Evolutionary conservation across 108 stramenopile genomes (phyloP), one percentile per base, ranked within the genome.

Genomic region (Pseudonitzschia delicatissima): DNA sequence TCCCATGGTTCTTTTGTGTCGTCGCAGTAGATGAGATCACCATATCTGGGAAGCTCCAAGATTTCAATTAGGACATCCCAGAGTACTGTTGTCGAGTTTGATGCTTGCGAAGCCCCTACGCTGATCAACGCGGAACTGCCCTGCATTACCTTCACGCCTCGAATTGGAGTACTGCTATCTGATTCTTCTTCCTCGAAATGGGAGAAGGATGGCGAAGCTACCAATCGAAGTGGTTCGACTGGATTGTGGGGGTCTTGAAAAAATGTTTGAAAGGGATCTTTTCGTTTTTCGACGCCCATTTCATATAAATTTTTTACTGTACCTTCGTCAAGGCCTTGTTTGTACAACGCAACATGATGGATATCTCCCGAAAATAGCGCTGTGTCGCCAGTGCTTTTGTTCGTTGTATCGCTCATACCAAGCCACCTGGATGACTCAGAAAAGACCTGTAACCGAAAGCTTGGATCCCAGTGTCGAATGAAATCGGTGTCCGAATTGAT

Each of bases 391-490:
- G 6, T 23, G 7, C 2, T 23, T 21, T 18, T 7, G 9, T 48
- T 17, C 0, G 12, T 55, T n/a, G 29, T 33, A 6, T 31, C 11
- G 2, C 13, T 15, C 40, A 15, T 15, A 42, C 11, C 13, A 11
- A 12, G 27, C 29, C 29, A 31, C 31, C 17, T 27, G 1, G 11
- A n/a, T n/a, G 53, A 55, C 6, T 55, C 32, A 5, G 53, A 55
- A 35, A 61, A 61, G 20, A 61, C 7, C 60, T 61, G 60, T 26
- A 61, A 44, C 9, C 39, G 36, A 61, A 33, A 61, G 37, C 12
- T 40, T 6, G 36, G 60, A 42, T 61, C 37, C 35, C 35, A 61
- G 5, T 11, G 40, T 61, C 39, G 35, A 35, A 61, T 6, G 13
- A 55, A 35, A 61, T 40, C 39, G 17, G 35, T 33, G 13, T 40